A percentile compares a stretch with the other conserved stretches of the same genome.
Evolutionary conservation across 257 asterid genomes (phyloP).

Genomic region (Thymus mandschuricus): DNA sequence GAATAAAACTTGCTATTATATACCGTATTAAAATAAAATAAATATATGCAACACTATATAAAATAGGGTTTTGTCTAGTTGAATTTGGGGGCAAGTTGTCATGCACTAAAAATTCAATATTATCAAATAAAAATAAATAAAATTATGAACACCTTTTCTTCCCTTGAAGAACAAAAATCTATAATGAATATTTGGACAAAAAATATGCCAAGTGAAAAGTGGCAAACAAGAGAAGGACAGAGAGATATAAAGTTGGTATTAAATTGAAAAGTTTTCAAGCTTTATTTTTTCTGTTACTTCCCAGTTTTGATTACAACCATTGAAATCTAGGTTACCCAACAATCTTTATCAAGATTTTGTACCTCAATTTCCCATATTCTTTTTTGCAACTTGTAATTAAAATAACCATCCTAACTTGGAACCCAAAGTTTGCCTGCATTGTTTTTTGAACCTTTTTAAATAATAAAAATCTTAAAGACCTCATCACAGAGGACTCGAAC

Average conservation of each 20-base stretch:
- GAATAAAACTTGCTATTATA: too few relatives aligned
- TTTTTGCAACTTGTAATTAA: constrained; percentile 32
- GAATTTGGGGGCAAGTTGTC: constrained; percentile 22
- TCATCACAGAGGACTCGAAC: too few relatives aligned
- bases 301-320: constrained; percentile 41
- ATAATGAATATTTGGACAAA: constrained; percentile 28
- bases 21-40: too few relatives aligned
- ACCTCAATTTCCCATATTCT: constrained; percentile 20
- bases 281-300: constrained; percentile 20
- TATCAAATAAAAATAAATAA: neutral
- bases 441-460: neutral
- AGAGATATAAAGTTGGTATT: neutral
- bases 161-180: constrained; percentile 24
- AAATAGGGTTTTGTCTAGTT: neutral
- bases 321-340: constrained; percentile 18
- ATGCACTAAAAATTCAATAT: constrained; percentile 10
- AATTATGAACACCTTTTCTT: constrained; percentile 4
- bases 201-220: constrained; percentile 32
- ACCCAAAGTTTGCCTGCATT: constrained; percentile 5
- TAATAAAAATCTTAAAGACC: too few relatives aligned
- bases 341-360: constrained; percentile 31
- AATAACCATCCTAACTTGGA: constrained; percentile 40
- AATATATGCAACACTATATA: neutral
- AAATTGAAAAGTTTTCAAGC: constrained; percentile 26
- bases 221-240: constrained; percentile 44